Evolutionary conservation across 345 rosid species (phyloP).

Genomic region (Arabis alpina): DNA sequence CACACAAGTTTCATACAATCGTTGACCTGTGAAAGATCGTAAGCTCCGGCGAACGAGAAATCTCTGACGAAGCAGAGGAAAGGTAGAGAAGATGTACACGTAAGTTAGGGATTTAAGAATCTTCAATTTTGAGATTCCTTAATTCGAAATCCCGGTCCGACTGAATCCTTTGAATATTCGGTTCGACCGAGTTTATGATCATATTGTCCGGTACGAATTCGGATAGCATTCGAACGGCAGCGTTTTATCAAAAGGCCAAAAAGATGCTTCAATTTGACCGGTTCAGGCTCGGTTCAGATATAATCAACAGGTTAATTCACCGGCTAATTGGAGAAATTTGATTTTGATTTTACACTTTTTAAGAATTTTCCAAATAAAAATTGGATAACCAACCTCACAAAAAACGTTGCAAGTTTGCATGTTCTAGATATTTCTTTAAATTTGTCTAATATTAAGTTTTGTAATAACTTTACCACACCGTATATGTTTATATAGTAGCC

Average conservation of each 20-base stretch:
- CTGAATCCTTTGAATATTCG: constrained; percentile 10
- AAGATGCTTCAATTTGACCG: neutral
- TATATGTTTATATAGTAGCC: too few species aligned
- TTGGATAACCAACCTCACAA: too few species aligned
- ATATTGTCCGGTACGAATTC: neutral
- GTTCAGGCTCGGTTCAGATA: neutral
- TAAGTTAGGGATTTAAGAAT: constrained; percentile 18
- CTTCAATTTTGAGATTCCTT: constrained; percentile 27
- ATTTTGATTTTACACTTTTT: too few species aligned
- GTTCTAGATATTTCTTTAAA: too few species aligned
- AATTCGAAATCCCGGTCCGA: constrained; percentile 26
- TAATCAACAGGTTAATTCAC: too few species aligned
- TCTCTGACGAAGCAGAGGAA: constrained; percentile 4
- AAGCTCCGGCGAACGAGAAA: constrained; percentile 1
- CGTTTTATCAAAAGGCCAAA: neutral
- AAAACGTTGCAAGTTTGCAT: too few species aligned
- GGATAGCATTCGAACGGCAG: neutral
- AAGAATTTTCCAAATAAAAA: too few species aligned
- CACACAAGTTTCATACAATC: neutral
- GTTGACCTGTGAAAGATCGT: neutral
- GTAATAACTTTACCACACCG: too few species aligned
- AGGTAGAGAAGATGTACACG: constrained; percentile 23
- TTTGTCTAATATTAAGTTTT: too few species aligned
- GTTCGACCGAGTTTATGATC: neutral
- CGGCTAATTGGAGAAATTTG: too few species aligned